Percentiles rank a stretch among this genome's conserved stretches.
Conservation (phyloP, 371 early-diverging fungal genomes). For the Mortierella sp. region DNA sequence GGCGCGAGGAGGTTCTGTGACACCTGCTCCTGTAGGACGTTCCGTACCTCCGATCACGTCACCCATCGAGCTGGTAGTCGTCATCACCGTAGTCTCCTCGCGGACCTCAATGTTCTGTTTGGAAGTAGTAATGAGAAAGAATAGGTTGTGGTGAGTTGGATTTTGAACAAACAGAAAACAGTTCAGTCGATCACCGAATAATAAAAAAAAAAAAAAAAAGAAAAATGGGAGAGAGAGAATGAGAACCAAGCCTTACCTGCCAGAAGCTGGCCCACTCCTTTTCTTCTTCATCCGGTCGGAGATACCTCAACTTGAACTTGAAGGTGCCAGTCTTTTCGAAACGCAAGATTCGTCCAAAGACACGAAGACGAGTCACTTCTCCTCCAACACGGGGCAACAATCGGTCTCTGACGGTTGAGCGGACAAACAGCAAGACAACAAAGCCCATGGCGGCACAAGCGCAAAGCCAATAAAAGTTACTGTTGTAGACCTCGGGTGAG, state of each 20-base stretch:
- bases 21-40: conserved; percentile 7
- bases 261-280: conserved; percentile 51
- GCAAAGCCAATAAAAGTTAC: conserved; percentile 71
- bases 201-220: neutral
- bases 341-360: conserved; percentile 56
- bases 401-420: conserved; percentile 66
- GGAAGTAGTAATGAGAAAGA: neutral
- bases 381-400: conserved; percentile 61
- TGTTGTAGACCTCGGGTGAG: conserved; percentile 56
- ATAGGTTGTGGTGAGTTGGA: neutral
- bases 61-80: conserved; percentile 47
- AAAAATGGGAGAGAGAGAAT: no score
- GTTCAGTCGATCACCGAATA: no score
- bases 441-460: conserved; percentile 57
- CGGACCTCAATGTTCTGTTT: conserved; percentile 44
- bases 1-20: neutral
- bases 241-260: conserved; percentile 24
- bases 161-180: no score
- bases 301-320: conserved; percentile 41
- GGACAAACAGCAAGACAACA: conserved; percentile 59
- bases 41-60: conserved; percentile 34
- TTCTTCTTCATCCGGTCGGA: conserved; percentile 46
- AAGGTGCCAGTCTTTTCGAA: conserved; percentile 42
- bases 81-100: conserved; percentile 47
- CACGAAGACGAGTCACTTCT: conserved; percentile 57